phyloP scores from a whole-genome alignment of 2,329 filamentous ascomycete species.

The Alternaria gansuensis region DNA sequence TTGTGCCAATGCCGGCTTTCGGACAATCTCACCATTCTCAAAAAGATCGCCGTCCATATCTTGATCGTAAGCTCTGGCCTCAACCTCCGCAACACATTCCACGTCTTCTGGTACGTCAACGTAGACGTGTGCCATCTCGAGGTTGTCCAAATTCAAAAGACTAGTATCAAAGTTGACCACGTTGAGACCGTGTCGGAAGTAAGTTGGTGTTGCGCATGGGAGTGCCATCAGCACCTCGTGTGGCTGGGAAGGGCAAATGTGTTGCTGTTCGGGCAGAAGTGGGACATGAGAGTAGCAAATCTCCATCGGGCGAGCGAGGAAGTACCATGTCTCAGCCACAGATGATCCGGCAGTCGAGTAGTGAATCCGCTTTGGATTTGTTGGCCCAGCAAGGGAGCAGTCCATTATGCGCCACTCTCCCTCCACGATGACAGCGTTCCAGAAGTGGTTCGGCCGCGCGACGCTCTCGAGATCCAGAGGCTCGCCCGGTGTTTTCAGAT shows the following conservation, averaged over 20 bases:
- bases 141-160: conserved; percentile 81
- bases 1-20: conserved; percentile 87
- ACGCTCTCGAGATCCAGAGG: conserved; percentile 75
- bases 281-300: conserved; percentile 97
- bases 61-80: conserved; percentile 79
- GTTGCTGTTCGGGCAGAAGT: conserved; percentile 85
- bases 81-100: conserved; percentile 91
- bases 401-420: conserved; percentile 97
- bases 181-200: conserved; percentile 82
- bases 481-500: conserved; percentile 90
- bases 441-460: conserved; percentile 94
- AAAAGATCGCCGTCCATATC: conserved; percentile 92
- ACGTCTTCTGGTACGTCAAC: conserved; percentile 88
- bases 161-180: conserved; percentile 93
- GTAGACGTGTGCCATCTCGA: conserved; percentile 92
- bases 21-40: conserved; percentile 86
- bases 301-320: conserved; percentile 86
- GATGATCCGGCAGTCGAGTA: conserved; percentile 78
- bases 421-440: conserved; percentile 94
- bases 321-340: conserved; percentile 88
- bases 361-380: conserved; percentile 78
- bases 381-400: conserved; percentile 88
- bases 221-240: conserved; percentile 86
- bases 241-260: conserved; percentile 87
- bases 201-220: conserved; percentile 84